phyloP scores from a whole-genome alignment of 106 monocot genomes.

The Chionographis japonica region DNA sequence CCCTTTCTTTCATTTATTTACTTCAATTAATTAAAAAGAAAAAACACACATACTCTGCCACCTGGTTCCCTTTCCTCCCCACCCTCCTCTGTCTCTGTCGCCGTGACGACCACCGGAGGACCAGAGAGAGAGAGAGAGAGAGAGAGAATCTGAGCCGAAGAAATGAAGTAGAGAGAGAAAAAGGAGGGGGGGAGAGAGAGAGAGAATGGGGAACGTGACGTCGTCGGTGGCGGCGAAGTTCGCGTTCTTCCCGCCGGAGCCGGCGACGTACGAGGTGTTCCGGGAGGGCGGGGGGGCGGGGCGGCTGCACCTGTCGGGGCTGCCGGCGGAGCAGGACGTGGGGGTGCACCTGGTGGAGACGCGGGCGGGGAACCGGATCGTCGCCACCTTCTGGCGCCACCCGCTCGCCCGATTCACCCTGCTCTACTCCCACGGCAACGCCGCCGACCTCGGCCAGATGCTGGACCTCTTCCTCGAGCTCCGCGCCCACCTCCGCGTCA shows the following conservation, averaged over 20 bases:
- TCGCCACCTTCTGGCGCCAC: conserved; percentile 77
- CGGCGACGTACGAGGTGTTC: conserved; percentile 79
- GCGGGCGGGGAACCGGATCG: conserved; percentile 61
- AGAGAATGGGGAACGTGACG: conserved; percentile 69
- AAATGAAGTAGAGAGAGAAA: not conserved
- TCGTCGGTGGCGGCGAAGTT: conserved; percentile 84
- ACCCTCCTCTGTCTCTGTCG: too few relatives aligned
- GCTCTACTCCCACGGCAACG: conserved; percentile 95
- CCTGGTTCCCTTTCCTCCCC: too few relatives aligned
- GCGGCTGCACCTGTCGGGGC: conserved; percentile 43
- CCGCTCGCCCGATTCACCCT: conserved; percentile 68
- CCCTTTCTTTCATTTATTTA: too few relatives aligned
- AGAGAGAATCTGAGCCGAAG: not conserved
- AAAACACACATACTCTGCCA: too few relatives aligned
- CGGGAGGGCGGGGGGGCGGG: conserved; percentile 42
- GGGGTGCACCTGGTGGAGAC: conserved; percentile 71
- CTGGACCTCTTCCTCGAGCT: conserved; percentile 85
- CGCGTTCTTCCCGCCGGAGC: conserved; percentile 97
- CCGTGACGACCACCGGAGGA: too few relatives aligned
- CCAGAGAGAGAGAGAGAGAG: not conserved
- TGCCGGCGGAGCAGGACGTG: conserved; percentile 43
- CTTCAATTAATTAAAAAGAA: too few relatives aligned
- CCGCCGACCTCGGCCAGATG: conserved; percentile 98
- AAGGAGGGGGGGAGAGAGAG: not conserved
- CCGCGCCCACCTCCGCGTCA: conserved; percentile 77